Percentiles rank a stretch among this genome's conserved stretches.
Conservation (phyloP, 2,329 filamentous ascomycete genomes). For the Didymella sp. region DNA sequence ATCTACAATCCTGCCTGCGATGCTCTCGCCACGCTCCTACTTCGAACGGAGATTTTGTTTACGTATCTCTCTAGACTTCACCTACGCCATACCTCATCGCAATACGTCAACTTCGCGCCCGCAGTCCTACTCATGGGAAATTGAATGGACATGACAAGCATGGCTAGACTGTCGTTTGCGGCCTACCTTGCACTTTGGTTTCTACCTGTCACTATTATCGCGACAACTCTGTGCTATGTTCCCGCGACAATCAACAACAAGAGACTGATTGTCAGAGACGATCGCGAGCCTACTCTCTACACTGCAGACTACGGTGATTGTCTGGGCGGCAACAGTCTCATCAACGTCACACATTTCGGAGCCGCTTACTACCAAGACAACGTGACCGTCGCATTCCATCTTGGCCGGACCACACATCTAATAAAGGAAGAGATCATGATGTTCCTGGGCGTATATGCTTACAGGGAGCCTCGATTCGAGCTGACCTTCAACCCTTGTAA, state of each 20-base stretch:
- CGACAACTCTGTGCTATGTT: background rate
- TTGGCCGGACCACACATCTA: background rate
- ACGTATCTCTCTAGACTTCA: background rate
- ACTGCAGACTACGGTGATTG: background rate
- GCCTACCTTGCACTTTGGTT: background rate
- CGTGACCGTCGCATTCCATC: background rate
- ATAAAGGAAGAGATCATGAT: background rate
- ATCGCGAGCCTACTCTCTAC: background rate
- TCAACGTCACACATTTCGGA: background rate
- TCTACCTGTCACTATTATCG: background rate
- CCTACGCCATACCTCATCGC: background rate
- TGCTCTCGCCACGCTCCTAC: background rate
- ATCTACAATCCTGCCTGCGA: background rate
- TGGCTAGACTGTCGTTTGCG: background rate
- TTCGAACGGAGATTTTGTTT: background rate
- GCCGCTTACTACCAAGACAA: background rate
- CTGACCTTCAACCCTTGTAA: background rate
- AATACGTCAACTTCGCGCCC: background rate
- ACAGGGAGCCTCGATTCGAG: background rate
- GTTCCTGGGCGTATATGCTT: background rate
- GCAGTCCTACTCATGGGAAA: background rate
- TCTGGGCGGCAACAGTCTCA: background rate
- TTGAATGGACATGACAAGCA: background rate
- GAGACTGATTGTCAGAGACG: background rate
- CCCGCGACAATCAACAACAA: background rate